A percentile compares a stretch with the other conserved stretches of the same genome.
Evolutionary conservation across 805 yeast species (phyloP).

Genomic region (Wickerhamomyces strasburgensis): DNA sequence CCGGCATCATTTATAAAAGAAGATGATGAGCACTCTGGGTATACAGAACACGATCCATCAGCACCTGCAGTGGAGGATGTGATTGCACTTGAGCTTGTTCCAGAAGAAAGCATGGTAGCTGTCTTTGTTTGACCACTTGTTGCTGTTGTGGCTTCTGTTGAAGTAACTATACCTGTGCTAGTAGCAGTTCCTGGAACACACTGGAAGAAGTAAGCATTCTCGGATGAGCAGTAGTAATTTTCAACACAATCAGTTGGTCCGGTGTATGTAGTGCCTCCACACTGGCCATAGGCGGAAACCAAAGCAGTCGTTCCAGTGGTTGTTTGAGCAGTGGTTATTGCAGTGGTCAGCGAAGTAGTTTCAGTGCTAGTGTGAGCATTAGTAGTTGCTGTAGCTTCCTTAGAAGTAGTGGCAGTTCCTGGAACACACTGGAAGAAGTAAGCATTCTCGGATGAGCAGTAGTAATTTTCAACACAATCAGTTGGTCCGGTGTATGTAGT

Average conservation of each 20-base stretch:
- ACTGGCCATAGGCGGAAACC: slow-evolving; percentile 6
- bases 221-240: slow-evolving; percentile 7
- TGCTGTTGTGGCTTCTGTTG: slow-evolving; percentile 6
- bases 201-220: slow-evolving; percentile 11
- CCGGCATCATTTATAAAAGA: too few relatives aligned
- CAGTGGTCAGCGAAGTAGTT: neutral
- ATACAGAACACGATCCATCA: too few relatives aligned
- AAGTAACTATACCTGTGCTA: neutral
- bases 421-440: slow-evolving; percentile 10
- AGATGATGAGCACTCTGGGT: too few relatives aligned
- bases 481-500: slow-evolving; percentile 1
- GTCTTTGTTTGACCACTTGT: slow-evolving; percentile 1
- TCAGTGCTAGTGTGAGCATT: slow-evolving; percentile 1
- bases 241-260: slow-evolving; percentile 10
- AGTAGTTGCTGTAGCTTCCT: slow-evolving; percentile 1
- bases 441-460: slow-evolving; percentile 7
- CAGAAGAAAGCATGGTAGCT: too few relatives aligned
- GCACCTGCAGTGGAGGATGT: too few relatives aligned
- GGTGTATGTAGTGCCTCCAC: slow-evolving; percentile 12
- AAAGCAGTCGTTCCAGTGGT: slow-evolving; percentile 1
- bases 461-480: slow-evolving; percentile 8
- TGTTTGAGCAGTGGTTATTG: neutral
- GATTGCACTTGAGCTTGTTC: too few relatives aligned
- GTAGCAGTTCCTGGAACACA: slow-evolving; percentile 9
- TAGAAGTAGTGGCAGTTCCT: slow-evolving; percentile 6